Evolutionary conservation across 208 protist species (phyloP), one percentile per base, ranked within the genome.

Genomic region (Acanthamoeba quina): DNA sequence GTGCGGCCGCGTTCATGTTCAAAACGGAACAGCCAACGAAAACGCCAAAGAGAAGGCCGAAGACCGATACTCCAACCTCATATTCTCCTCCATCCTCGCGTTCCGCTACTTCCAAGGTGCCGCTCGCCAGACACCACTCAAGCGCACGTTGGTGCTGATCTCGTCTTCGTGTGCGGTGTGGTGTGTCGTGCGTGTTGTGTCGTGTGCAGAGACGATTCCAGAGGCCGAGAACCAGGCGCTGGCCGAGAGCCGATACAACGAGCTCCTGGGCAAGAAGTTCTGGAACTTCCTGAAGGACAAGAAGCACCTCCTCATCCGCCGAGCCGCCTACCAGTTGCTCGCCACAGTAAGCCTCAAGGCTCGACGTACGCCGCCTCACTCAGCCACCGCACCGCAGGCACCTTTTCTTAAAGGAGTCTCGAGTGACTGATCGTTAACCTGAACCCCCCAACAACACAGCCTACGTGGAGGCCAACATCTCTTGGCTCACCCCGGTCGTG

Each of bases 291-390:
- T 76, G 24, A 93, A 82, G 41, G 62, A 76, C 47, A 93, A 93
- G 90, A 91, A 91, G 29, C 72, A 85, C 90, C 19, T 47, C 49
- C 90, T 68, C 54, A 93, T 93, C 26, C 62, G 90, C 10, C 62
- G 62, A 24, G 90, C 90, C 56, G 72, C 90, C 44, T 93, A 93
- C 47, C 90, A 93, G 41, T 68, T 93, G 19, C 90, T 93, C 37
- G 31, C 90, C 52, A 66, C 47, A 17, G 21, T 83, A 29, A 70
- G 49, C 52, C 41, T 17, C 52, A 76, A 82, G 29, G 68, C 56
- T 19, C 64, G 54, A 68, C 17, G 90, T 93, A 62, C n/a, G 89
- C 6, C 41, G 41, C 7, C 41, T 44, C 41, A 9, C 41, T 44
- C 41, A 10, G 41, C 41, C 41, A 44, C 41, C 5, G 0, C 41